Percentiles rank a stretch among this genome's conserved stretches.
These are phyloP conservation scores for Pachyrhizus erosus DNA, from an alignment of 306 rosid species.

Conservation along the genomic window DNA sequence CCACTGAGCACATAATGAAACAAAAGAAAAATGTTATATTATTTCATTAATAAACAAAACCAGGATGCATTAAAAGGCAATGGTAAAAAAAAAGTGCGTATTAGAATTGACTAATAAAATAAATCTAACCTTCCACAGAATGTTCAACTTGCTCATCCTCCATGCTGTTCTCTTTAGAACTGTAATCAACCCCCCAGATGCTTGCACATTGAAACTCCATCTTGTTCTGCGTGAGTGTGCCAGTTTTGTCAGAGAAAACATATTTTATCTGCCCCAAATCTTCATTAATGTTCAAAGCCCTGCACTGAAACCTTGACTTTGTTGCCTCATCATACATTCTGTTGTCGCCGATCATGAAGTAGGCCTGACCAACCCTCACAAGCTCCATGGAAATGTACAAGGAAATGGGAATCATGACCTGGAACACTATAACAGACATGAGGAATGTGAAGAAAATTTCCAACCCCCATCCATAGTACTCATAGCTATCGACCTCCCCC, in stretches of 20 bases:
- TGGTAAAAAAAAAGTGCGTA: background rate
- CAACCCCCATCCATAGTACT: constrained; percentile 79
- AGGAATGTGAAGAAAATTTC: constrained; percentile 88
- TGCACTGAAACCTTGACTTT: constrained; percentile 84
- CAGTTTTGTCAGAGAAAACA: constrained; percentile 95
- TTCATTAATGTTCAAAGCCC: constrained; percentile 93
- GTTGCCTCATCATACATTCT: constrained; percentile 80
- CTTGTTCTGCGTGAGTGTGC: constrained; percentile 97
- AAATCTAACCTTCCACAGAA: constrained; percentile 64
- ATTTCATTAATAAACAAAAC: constrained; percentile 14
- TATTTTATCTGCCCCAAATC: constrained; percentile 94
- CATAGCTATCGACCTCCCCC: constrained; percentile 48
- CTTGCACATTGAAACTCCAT: constrained; percentile 96
- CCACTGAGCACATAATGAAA: constrained; percentile 57
- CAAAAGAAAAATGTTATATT: constrained; percentile 10
- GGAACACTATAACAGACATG: constrained; percentile 94
- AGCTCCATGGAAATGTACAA: constrained; percentile 98
- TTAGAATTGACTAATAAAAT: background rate
- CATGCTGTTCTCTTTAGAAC: constrained; percentile 43
- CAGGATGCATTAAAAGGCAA: background rate
- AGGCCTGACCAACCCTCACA: constrained; percentile 93
- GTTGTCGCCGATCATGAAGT: constrained; percentile 81
- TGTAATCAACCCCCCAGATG: constrained; percentile 88
- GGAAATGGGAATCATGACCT: constrained; percentile 97
- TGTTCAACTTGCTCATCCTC: constrained; percentile 52